phyloP scores from a whole-genome alignment of 2,329 filamentous ascomycete species.

The Camptophora hylomeconis region DNA sequence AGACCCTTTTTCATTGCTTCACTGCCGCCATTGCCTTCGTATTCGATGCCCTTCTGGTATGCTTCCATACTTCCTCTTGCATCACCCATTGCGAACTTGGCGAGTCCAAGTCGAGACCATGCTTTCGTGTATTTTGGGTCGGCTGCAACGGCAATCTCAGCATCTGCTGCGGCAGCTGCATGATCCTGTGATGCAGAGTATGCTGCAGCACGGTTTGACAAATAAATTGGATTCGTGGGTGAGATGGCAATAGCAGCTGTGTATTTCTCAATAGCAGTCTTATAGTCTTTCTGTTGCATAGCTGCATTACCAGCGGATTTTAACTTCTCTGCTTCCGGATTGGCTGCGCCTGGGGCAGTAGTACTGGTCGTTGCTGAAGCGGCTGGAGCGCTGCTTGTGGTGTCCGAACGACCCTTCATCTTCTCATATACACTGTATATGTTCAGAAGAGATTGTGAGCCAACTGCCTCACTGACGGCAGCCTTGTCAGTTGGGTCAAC shows the following conservation, averaged over 20 bases:
- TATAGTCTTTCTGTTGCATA: conserved; percentile 90
- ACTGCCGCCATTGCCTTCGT: conserved; percentile 85
- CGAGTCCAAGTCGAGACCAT: conserved; percentile 86
- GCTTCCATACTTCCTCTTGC: conserved; percentile 87
- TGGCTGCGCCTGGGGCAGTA: conserved; percentile 26
- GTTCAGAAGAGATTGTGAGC: conserved; percentile 72
- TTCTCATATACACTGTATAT: conserved; percentile 97
- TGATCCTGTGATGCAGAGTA: conserved; percentile 78
- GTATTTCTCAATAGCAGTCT: conserved; percentile 70
- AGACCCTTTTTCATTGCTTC: conserved; percentile 96
- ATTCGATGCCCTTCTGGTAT: conserved; percentile 82
- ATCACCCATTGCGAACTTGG: conserved; percentile 82
- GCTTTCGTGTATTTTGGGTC: conserved; percentile 95
- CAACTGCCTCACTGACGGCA: conserved; percentile 63
- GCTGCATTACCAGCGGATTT: conserved; percentile 88
- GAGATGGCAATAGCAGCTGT: conserved; percentile 69
- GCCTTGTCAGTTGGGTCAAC: conserved; percentile 69
- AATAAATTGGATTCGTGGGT: conserved; percentile 85
- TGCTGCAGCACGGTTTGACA: conserved; percentile 92
- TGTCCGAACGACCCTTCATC: conserved; percentile 54
- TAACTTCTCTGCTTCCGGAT: conserved; percentile 67
- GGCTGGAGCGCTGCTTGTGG: conserved; percentile 30
- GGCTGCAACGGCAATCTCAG: conserved; percentile 74
- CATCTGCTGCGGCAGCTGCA: conserved; percentile 70
- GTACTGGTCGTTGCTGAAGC: conserved; percentile 30